Evolutionary conservation across 345 rosid species (phyloP), one percentile per base, ranked within the genome.

Genomic region (Hirschfeldia incana): DNA sequence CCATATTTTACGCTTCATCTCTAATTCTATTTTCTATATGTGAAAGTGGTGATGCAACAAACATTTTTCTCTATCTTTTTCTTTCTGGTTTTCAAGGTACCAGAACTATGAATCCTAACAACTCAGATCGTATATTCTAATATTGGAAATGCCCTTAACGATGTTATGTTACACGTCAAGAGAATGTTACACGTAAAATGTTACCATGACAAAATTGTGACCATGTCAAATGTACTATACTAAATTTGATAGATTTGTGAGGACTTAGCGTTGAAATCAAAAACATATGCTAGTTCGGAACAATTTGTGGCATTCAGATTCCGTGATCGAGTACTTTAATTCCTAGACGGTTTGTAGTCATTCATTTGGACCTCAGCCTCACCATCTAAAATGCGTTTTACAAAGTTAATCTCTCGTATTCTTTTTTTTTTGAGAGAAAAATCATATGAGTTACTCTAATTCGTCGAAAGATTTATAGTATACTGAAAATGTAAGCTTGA

Each of bases 1-100:
- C 82, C 82, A 58, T 46, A 33, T 59, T 73, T 79, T 73, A 66
- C 74, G 82, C 74, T 73, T 27, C 32, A 67, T 73, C 82, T 79
- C 82, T 67, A 39, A 30, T 71, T 78, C 60, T 6, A 34, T 71
- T 71, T 78, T 71, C 81, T 78, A 78, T 78, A 71, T 77, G 65
- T 49, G 67, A 74, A 10, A 36, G 57, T 63, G 33, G 59, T 36
- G 32, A 70, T 16, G 65, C 39, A 63, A 70, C 69, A 77, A 77
- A 64, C 58, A 0, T 51, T 51, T 51, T 51, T 1, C 57, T 15
- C 57, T n/a, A n/a, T 51, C 57, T 51, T 51, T 51, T 51, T 51
- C 0, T 6, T 51, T 51, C 5, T 5, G 17, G 57, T 51, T 51
- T 51, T 51, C 16, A 51, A n/a, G 57, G 57, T 51, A n/a, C 57